These are phyloP conservation scores for Salix udensis DNA, from an alignment of 345 rosid species.

Conservation along the genomic window DNA sequence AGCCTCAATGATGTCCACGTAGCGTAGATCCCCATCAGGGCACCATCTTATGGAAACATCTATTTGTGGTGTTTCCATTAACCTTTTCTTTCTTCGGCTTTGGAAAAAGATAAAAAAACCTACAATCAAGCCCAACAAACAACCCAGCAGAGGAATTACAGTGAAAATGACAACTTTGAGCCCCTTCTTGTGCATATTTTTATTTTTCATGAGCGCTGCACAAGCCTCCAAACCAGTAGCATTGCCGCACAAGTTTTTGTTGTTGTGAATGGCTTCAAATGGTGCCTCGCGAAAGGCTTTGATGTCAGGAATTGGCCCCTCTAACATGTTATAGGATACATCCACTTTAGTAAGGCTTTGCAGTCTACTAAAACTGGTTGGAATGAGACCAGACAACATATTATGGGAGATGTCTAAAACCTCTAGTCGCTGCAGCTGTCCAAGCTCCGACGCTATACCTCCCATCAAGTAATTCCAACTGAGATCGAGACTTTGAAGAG, in stretches of 20 bases:
- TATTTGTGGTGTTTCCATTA: not conserved
- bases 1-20: constrained; percentile 1
- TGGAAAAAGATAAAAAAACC: too few relatives aligned
- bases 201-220: not conserved
- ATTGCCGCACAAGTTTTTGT: constrained; percentile 17
- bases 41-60: not conserved
- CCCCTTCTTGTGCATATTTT: not conserved
- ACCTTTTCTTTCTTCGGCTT: too few relatives aligned
- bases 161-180: not conserved
- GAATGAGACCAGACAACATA: not conserved
- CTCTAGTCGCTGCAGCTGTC: too few relatives aligned
- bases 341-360: constrained; percentile 6
- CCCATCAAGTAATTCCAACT: too few relatives aligned
- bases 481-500: not conserved
- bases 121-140: not conserved
- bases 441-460: too few relatives aligned
- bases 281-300: constrained; percentile 18
- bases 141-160: not conserved
- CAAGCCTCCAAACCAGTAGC: constrained; percentile 10
- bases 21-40: not conserved
- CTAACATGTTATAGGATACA: constrained; percentile 14
- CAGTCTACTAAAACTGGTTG: not conserved
- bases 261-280: constrained; percentile 8
- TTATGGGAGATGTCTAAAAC: too few relatives aligned
- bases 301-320: constrained; percentile 10